Evolutionary conservation across 83 land plant genomes (phyloP).

Genomic region (Isoetes engelmannii): DNA sequence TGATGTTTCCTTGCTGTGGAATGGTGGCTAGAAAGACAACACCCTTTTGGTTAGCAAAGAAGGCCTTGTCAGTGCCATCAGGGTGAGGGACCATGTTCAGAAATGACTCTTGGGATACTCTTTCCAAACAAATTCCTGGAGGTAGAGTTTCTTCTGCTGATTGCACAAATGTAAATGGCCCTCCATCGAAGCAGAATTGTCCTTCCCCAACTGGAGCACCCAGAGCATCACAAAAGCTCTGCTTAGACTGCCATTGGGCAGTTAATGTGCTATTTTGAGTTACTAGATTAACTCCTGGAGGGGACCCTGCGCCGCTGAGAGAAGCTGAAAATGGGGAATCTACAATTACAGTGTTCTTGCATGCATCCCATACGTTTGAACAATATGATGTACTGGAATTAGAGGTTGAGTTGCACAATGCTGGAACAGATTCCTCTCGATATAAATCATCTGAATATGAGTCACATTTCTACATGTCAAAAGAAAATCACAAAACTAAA

Average conservation of each 20-base stretch:
- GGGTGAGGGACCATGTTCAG: constrained; percentile 74
- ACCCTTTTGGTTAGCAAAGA: constrained; percentile 63
- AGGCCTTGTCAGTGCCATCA: constrained; percentile 79
- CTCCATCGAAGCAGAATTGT: constrained; percentile 44
- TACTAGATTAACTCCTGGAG: constrained; percentile 19
- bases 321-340: constrained; percentile 66
- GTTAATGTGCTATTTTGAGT: constrained; percentile 21
- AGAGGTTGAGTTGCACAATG: constrained; percentile 24
- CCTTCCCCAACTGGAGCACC: constrained; percentile 22
- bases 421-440: constrained; percentile 34
- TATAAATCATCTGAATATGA: constrained; percentile 16
- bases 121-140: constrained; percentile 74
- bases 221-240: constrained; percentile 49
- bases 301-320: constrained; percentile 26
- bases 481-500: too few relatives aligned
- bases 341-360: constrained; percentile 50
- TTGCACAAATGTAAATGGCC: constrained; percentile 32
- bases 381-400: constrained; percentile 39
- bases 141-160: constrained; percentile 15
- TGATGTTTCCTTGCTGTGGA: constrained; percentile 45
- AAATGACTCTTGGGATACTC: constrained; percentile 42
- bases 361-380: constrained; percentile 60
- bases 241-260: constrained; percentile 41
- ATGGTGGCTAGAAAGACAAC: constrained; percentile 63
- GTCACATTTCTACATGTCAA: constrained; percentile 63